Evolutionary conservation across 2,329 filamentous ascomycete genomes (phyloP), one percentile per base, ranked within the genome.

Genomic region (Falciphora oryzae): DNA sequence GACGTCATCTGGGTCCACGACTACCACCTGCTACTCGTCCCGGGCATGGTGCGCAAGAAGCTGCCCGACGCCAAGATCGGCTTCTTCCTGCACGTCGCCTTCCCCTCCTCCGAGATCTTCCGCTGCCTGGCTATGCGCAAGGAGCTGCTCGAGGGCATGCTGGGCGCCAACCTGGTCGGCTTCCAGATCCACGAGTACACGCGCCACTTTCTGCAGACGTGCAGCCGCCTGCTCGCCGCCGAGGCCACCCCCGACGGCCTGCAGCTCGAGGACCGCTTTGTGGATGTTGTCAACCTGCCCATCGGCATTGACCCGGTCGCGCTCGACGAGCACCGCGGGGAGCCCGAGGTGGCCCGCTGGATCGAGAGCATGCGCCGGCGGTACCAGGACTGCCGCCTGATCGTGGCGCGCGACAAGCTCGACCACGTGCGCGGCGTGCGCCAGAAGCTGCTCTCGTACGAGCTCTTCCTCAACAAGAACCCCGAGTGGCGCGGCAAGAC

Each of bases 1-100:
- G 95, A 98, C 74, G 87, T 91, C 60, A 90, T 98, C 71, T 98
- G 94, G 94, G 82, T 98, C 59, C 93, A 98, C 74, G 94, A 98
- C 75, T 98, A 98, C 74, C 94, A 98, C 75, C 82, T 98, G 61
- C 83, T 97, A 5, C 83, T 98, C 7, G 91, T 98, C 1, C 94
- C 94, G 3, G 84, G 82, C 60, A 96, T 98, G 91, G 82, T 98
- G 59, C 90, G 94, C 32, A 89, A 96, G 78, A 91, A 93, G 80
- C 82, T 95, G 13, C 93, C 94, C 0, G 92, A 97, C 68, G 94
- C 94, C 22, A 91, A 96, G 78, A 97, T 98, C 70, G 94, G 94
- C 14, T 95, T 98, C 80, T 98, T 97, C 79, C 80, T 98, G 22
- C 94, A 98, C 73, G 92, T 93, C 32, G 93, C 94, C 0, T 98